phyloP scores from a whole-genome alignment of 768 basidiomycete genomes.

The Paxillus rubicundulus region DNA sequence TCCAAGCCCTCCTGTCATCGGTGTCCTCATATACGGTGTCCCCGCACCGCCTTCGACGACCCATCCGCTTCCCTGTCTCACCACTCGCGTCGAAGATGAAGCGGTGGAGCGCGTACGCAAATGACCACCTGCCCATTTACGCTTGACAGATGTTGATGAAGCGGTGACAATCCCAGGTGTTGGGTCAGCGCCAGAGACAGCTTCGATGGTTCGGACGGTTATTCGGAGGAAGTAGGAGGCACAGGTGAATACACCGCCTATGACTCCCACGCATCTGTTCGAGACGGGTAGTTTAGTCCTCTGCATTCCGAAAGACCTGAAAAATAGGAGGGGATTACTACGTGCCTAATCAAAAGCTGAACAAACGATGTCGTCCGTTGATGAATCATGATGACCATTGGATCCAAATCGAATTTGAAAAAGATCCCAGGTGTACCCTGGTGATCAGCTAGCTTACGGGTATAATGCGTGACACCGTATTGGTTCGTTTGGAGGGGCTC shows the following conservation, averaged over 20 bases:
- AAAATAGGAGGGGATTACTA: neutral
- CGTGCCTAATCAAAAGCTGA: constrained; percentile 75
- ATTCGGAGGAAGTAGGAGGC: constrained; percentile 73
- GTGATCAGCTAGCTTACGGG: constrained; percentile 69
- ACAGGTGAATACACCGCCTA: constrained; percentile 90
- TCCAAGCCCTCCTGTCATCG: constrained; percentile 29
- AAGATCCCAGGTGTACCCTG: constrained; percentile 90
- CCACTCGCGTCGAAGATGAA: constrained; percentile 35
- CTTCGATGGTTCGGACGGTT: constrained; percentile 60
- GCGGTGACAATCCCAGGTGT: constrained; percentile 60
- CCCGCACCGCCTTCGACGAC: constrained; percentile 45
- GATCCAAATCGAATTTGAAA: constrained; percentile 97
- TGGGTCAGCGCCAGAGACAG: constrained; percentile 53
- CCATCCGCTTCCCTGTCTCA: constrained; percentile 61
- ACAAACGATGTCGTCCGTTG: constrained; percentile 84
- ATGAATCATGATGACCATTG: constrained; percentile 77
- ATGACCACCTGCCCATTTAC: constrained; percentile 67
- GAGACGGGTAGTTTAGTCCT: neutral
- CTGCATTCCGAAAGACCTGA: neutral
- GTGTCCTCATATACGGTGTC: constrained; percentile 38
- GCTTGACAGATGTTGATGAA: constrained; percentile 58
- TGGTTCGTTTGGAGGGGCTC: constrained; percentile 70
- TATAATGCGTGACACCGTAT: constrained; percentile 95
- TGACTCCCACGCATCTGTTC: constrained; percentile 76
- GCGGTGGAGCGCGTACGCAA: constrained; percentile 53